Evolutionary conservation across 306 rosid genomes (phyloP).

Genomic region (Trifolium subterraneum): DNA sequence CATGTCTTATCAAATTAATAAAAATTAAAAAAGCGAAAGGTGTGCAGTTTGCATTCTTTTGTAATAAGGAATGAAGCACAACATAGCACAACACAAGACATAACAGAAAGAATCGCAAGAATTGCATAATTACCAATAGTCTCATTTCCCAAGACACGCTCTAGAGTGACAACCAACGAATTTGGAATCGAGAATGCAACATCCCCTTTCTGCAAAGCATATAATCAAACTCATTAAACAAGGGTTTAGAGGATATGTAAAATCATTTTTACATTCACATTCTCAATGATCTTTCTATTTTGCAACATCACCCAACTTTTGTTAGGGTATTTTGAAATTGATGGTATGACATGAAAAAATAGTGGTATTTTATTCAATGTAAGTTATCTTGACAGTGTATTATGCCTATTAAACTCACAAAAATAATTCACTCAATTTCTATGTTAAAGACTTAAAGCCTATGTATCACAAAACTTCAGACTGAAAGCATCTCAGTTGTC

Average conservation of each 20-base stretch:
- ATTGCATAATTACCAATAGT: conserved; percentile 77
- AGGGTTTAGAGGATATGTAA: neutral
- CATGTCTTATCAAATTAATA: neutral
- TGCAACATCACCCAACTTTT: neutral
- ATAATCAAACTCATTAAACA: neutral
- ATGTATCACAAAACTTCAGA: too few relatives aligned
- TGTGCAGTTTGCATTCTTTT: neutral
- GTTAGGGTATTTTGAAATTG: neutral
- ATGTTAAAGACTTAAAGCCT: too few relatives aligned
- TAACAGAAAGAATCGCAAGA: conserved; percentile 24
- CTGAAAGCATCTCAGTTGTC: too few relatives aligned
- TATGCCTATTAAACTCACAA: neutral
- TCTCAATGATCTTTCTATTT: neutral
- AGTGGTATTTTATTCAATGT: neutral
- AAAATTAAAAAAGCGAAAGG: neutral
- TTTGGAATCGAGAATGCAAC: conserved; percentile 86
- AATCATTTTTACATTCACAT: neutral
- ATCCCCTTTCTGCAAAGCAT: conserved; percentile 73
- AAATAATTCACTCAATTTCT: neutral
- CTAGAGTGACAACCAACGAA: conserved; percentile 88
- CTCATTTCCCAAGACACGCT: conserved; percentile 94
- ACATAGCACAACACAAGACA: neutral
- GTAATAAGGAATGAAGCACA: neutral
- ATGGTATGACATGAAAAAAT: neutral
- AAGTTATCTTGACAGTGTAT: neutral